Percentiles rank a stretch among this genome's conserved stretches.
Evolutionary conservation across 176 grass and related monocot species (phyloP).

Genomic region (Calamus simplicifolius): DNA sequence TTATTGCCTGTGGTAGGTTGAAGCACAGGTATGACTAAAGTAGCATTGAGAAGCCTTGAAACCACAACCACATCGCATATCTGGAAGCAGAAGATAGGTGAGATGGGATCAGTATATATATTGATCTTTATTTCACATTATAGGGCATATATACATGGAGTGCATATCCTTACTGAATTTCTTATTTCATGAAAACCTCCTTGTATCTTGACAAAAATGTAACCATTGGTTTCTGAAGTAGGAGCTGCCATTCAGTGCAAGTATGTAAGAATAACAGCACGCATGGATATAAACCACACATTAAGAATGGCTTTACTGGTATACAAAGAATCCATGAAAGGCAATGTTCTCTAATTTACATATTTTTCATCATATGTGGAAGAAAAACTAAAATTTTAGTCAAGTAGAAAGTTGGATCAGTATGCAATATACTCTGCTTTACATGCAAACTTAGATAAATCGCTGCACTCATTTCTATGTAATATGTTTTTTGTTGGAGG

Average conservation of each 20-base stretch:
- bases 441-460: too few species aligned
- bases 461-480: too few species aligned
- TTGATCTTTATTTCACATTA: not conserved
- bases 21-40: not conserved
- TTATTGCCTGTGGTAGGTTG: constrained; percentile 3
- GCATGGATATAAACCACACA: too few species aligned
- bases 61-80: constrained; percentile 4
- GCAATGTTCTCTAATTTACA: too few species aligned
- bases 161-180: not conserved
- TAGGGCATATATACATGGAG: not conserved
- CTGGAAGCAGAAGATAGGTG: not conserved
- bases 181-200: constrained; percentile 5
- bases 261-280: too few species aligned
- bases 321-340: too few species aligned
- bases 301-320: too few species aligned
- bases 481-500: too few species aligned
- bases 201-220: constrained; percentile 3
- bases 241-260: not conserved
- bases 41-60: constrained; percentile 5
- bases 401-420: too few species aligned
- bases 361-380: too few species aligned
- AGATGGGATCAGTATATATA: not conserved
- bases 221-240: not conserved
- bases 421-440: too few species aligned
- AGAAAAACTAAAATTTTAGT: too few species aligned